Evolutionary conservation across 208 protist genomes (phyloP).

Genomic region (Leishmania aethiopica): DNA sequence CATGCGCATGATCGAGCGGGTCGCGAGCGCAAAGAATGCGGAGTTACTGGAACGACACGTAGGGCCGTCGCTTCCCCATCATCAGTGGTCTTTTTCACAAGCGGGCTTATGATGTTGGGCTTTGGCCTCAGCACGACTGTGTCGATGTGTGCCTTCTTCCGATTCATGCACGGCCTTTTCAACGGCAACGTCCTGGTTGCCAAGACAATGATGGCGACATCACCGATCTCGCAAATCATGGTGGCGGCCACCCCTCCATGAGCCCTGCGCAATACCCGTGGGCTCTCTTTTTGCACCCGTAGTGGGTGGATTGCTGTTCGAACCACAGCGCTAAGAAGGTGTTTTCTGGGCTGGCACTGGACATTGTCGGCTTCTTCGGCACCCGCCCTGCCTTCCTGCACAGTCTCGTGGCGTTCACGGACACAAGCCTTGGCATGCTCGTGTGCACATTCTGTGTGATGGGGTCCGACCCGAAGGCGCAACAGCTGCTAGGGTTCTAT

Average conservation of each 20-base stretch:
- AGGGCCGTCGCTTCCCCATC: slow-evolving; percentile 57
- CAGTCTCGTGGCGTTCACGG: too few species aligned
- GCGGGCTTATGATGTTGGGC: slow-evolving; percentile 60
- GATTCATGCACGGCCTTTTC: slow-evolving; percentile 74
- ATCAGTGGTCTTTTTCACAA: slow-evolving; percentile 55
- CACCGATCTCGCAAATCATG: slow-evolving; percentile 29
- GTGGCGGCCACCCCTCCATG: too few species aligned
- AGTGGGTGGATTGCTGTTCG: too few species aligned
- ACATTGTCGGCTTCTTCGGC: too few species aligned
- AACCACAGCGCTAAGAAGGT: too few species aligned
- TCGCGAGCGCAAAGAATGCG: slow-evolving; percentile 6
- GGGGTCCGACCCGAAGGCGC: slow-evolving; percentile 21
- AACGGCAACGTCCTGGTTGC: slow-evolving; percentile 77
- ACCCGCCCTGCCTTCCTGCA: too few species aligned
- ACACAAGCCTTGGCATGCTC: slow-evolving; percentile 35
- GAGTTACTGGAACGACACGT: slow-evolving; percentile 39
- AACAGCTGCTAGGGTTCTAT: slow-evolving; percentile 45
- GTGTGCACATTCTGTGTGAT: slow-evolving; percentile 38
- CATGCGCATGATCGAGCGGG: slow-evolving; percentile 66
- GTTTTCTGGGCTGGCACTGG: too few species aligned
- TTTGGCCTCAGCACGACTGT: slow-evolving; percentile 65
- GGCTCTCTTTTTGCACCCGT: too few species aligned
- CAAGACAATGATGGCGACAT: slow-evolving; percentile 81
- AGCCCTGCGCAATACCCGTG: too few species aligned
- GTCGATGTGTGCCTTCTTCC: slow-evolving; percentile 48